Evolutionary conservation across 768 basidiomycete genomes (phyloP).

Genomic region (Tricholoma sp.): DNA sequence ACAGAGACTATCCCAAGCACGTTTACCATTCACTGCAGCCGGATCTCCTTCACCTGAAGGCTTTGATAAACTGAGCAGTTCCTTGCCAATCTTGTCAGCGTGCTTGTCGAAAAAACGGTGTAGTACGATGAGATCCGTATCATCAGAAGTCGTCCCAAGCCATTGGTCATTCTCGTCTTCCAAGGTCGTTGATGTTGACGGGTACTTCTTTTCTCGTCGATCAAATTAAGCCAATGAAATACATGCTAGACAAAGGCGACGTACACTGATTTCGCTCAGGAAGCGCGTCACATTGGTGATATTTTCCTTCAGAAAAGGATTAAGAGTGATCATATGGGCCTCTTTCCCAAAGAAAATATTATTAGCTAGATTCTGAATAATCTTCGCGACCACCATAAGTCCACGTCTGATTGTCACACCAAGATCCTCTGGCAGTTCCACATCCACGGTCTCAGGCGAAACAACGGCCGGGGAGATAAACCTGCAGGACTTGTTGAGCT

Average conservation of each 20-base stretch:
- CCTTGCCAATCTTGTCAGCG: slow-evolving; percentile 84
- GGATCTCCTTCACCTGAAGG: slow-evolving; percentile 52
- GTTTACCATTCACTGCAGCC: slow-evolving; percentile 60
- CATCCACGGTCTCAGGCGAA: slow-evolving; percentile 77
- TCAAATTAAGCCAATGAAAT: background rate
- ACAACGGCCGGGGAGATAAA: slow-evolving; percentile 93
- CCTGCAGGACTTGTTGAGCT: slow-evolving; percentile 30
- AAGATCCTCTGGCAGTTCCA: slow-evolving; percentile 68
- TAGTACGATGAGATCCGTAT: slow-evolving; percentile 77
- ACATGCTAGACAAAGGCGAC: slow-evolving; percentile 14
- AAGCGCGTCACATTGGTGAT: slow-evolving; percentile 73
- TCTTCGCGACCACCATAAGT: slow-evolving; percentile 83
- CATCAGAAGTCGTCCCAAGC: slow-evolving; percentile 73
- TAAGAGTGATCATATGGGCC: slow-evolving; percentile 76
- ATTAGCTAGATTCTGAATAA: slow-evolving; percentile 91
- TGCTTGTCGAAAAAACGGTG: slow-evolving; percentile 84
- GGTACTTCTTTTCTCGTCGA: slow-evolving; percentile 28
- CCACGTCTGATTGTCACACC: slow-evolving; percentile 62
- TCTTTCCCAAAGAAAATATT: slow-evolving; percentile 94
- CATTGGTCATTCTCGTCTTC: slow-evolving; percentile 69
- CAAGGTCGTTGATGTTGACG: slow-evolving; percentile 19
- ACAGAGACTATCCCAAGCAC: slow-evolving; percentile 82
- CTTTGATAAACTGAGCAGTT: slow-evolving; percentile 69
- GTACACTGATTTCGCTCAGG: slow-evolving; percentile 69
- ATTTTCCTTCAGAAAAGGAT: slow-evolving; percentile 67